phyloP scores from a whole-genome alignment of 1,284 basidiomycete species.

The Hemileia vastatrix region DNA sequence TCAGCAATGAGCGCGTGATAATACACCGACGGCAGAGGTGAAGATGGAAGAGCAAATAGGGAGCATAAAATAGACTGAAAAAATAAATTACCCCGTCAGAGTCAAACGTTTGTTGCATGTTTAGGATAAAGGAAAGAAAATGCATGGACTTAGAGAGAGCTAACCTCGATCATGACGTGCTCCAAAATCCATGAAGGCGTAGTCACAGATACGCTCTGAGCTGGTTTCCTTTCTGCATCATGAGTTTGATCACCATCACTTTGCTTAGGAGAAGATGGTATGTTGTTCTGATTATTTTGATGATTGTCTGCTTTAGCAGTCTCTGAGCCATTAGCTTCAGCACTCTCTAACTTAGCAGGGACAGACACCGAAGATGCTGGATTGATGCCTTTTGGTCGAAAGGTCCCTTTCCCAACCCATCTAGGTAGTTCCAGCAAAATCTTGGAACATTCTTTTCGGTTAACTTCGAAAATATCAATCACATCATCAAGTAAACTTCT shows the following conservation, averaged over 20 bases:
- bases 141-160: constrained; percentile 18
- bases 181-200: constrained; percentile 59
- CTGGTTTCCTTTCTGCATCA: constrained; percentile 49
- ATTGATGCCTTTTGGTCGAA: constrained; percentile 51
- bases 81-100: not conserved
- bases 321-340: constrained; percentile 28
- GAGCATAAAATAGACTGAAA: constrained; percentile 60
- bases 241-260: too few relatives aligned
- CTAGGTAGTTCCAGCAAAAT: constrained; percentile 77
- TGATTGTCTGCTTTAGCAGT: constrained; percentile 41
- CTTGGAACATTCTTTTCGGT: constrained; percentile 85
- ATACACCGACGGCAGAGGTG: constrained; percentile 64
- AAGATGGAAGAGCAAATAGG: constrained; percentile 65
- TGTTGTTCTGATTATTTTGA: constrained; percentile 1
- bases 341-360: constrained; percentile 28
- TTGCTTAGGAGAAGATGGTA: too few relatives aligned
- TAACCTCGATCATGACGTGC: constrained; percentile 66
- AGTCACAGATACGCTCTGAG: constrained; percentile 45
- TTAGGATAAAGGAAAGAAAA: constrained; percentile 39
- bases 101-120: not conserved
- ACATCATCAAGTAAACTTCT: constrained; percentile 70
- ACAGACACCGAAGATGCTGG: constrained; percentile 13
- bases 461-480: constrained; percentile 85
- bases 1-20: constrained; percentile 84
- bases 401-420: constrained; percentile 73